Evolutionary conservation across 306 rosid genomes (phyloP), one percentile per base, ranked within the genome.

Genomic region (Cicer bijugum): DNA sequence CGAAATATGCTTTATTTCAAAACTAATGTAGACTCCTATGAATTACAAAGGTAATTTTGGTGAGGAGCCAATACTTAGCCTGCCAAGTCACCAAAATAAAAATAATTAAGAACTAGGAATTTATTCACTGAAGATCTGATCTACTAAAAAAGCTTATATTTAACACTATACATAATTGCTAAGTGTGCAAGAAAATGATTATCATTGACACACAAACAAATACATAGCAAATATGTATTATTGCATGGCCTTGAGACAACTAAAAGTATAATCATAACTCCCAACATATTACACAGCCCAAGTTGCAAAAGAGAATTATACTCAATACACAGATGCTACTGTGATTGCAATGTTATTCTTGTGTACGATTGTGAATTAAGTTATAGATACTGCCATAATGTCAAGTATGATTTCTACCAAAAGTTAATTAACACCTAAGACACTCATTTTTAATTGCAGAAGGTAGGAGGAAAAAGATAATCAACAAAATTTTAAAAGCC

Each of bases 401-500:
- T 52, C 62, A 63, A 33, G 28, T 23, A 60, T 42, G 50, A 58
- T 16, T 42, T 56, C 45, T 43, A 55, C 61, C 61, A 53, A 16
- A 20, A 56, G 14, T 56, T 56, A 56, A 56, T 23, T 20, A 64
- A 19, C 44, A 62, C 20, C 59, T 51, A 9, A 56, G 58, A 39
- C 33, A 23, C 28, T 79, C 48, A 17, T 63, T 66, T 55, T 43
- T 43, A 51, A 33, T 48, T 42, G 62, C 51, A 71, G 33, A 71
- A 53, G 77, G 72, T 12, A 44, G 77, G 72, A 12, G 39, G 35
- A 78, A 43, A 3, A 47, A 69, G 52, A 55, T 44, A 44, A 28
- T 33, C 23, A 69, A 67, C 67, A 44, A 67, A 56, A 45, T 23
- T 23, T 2, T 23, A 2, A 23, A 23, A 23, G 33, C 33, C 33